Conservation (phyloP, 2,329 filamentous ascomycete species). For the Didymella segeticola region DNA sequence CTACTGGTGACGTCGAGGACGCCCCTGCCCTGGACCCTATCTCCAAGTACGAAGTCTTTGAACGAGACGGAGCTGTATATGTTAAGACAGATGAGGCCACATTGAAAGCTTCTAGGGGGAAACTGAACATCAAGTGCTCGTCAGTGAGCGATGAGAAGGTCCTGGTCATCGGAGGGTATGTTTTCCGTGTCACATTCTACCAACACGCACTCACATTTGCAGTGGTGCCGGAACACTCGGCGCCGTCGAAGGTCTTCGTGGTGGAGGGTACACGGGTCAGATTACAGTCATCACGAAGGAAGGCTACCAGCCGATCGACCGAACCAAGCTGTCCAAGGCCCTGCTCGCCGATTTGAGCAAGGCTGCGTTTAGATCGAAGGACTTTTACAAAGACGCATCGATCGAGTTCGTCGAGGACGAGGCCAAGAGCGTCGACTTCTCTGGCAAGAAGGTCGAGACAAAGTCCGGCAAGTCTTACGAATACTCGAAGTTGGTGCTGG, state of each 20-base stretch:
- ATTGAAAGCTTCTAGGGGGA: slow-evolving; percentile 78
- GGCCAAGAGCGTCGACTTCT: slow-evolving; percentile 79
- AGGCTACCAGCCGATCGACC: slow-evolving; percentile 86
- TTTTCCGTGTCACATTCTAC: neutral
- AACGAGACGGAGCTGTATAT: slow-evolving; percentile 84
- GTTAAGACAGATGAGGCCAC: slow-evolving; percentile 78
- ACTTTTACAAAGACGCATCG: slow-evolving; percentile 73
- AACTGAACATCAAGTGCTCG: slow-evolving; percentile 75
- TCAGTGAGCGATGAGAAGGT: slow-evolving; percentile 68
- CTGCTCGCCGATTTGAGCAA: slow-evolving; percentile 82
- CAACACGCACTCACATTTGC: slow-evolving; percentile 11
- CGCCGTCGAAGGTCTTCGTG: slow-evolving; percentile 80
- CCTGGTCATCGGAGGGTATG: slow-evolving; percentile 68
- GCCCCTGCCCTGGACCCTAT: slow-evolving; percentile 90
- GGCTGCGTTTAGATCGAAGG: slow-evolving; percentile 75
- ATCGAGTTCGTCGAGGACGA: slow-evolving; percentile 64
- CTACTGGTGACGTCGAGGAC: slow-evolving; percentile 92
- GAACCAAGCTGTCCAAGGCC: slow-evolving; percentile 94
- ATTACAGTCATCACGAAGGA: slow-evolving; percentile 87
- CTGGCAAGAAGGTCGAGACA: slow-evolving; percentile 74
- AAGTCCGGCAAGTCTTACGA: slow-evolving; percentile 71
- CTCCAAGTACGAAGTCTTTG: slow-evolving; percentile 77
- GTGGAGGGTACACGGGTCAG: slow-evolving; percentile 77
- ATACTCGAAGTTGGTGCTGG: slow-evolving; percentile 89
- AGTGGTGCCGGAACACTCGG: slow-evolving; percentile 84